Base-by-base conservation (phyloP, 371 early-diverging fungal genomes). In the Fennellomyces sp. region DNA sequence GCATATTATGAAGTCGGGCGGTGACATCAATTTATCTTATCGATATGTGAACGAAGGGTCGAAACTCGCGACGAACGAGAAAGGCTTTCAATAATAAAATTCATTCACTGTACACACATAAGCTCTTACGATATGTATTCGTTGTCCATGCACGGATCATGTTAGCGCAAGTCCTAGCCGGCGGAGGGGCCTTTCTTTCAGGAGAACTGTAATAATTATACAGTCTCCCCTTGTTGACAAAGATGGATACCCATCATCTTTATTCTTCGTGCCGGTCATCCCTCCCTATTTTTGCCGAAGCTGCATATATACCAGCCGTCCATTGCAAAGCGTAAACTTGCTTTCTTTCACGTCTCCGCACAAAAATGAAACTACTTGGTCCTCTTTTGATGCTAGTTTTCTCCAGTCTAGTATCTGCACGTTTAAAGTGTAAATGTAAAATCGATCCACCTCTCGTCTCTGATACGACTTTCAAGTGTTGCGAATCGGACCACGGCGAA, bases 1-100 rank as follows among this genome's bases (percentile, higher is more conserved):
- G n/a, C 83, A 87, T 56, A 75, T 93, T 21, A 91, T 94, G 90
- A 95, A 94, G 63, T 75, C 89, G 0, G 84, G 85, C 45, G 91
- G 90, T 19, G 97, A 95, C 72, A 76, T 94, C 50, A 78, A 81
- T 19, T 68, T 93, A 31, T 70, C 77, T 19, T 92, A 92, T 63
- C 80, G 88, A 19, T 75, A 79, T 49, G 76, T 78, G 55, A 48
- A 38, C 26, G 63, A 63, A 60, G 56, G 57, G 15, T 15, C 29
- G 29, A 45, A 45, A 45, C 23, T 45, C 11, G 6, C 6, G 35
- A 6, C 26, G n/a, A 17, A 0, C 15, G 21, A 52, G 19, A 5
- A 23, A 17, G 26, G 10, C 21, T 21, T 7, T 23, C 25, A 26
- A 36, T 11, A 54, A 54, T 11, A 35, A 39, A 19, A 54, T 27